A percentile compares a stretch with the other conserved stretches of the same genome.
phyloP scores from a whole-genome alignment of 495 filamentous ascomycete genomes.

The Niebla homalea region DNA sequence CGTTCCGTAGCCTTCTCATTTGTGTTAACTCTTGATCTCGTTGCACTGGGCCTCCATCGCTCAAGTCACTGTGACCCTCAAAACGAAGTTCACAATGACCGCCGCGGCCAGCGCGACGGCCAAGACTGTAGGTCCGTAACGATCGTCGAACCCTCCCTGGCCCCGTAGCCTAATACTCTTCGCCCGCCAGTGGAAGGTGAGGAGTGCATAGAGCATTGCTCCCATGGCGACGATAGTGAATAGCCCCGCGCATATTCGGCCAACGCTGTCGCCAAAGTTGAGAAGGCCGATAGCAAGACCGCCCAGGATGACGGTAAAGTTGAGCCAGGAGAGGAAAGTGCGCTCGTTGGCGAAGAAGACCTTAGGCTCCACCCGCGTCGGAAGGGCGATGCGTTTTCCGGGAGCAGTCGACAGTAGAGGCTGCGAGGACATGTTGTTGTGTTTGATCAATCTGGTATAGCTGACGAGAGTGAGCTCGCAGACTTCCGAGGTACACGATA shows the following conservation, averaged over 20 bases:
- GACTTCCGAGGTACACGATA: background rate
- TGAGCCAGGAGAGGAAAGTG: conserved; percentile 97
- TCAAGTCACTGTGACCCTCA: conserved; percentile 43
- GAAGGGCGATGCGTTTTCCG: conserved; percentile 98
- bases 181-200: conserved; percentile 94
- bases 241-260: conserved; percentile 78
- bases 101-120: conserved; percentile 72
- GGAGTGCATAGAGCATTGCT: conserved; percentile 86
- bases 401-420: conserved; percentile 86
- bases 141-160: conserved; percentile 91
- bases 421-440: conserved; percentile 76
- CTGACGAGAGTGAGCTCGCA: too few species aligned
- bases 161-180: conserved; percentile 83
- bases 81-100: conserved; percentile 85
- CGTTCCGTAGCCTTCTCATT: too few species aligned
- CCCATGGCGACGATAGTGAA: conserved; percentile 94
- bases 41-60: too few species aligned
- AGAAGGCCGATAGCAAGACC: conserved; percentile 90
- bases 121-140: conserved; percentile 81
- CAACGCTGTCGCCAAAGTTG: conserved; percentile 91
- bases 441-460: background rate
- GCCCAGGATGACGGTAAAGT: conserved; percentile 96
- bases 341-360: conserved; percentile 99
- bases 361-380: conserved; percentile 95
- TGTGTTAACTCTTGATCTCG: too few species aligned